These are phyloP conservation scores for Neurospora sp. DNA, from an alignment of 495 filamentous ascomycete species.

Conservation along the genomic window DNA sequence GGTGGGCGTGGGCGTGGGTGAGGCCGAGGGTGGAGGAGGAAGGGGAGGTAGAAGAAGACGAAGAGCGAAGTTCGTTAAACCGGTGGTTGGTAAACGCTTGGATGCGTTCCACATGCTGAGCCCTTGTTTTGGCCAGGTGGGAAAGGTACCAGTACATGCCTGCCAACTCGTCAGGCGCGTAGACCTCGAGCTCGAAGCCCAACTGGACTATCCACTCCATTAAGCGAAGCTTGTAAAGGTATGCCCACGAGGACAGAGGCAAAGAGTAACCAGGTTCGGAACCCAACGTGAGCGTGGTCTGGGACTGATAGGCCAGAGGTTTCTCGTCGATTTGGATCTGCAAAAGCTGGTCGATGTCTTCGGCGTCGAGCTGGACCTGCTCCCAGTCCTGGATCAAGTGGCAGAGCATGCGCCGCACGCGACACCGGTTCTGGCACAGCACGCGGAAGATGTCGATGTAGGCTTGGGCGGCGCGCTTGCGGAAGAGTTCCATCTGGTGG, in stretches of 20 bases:
- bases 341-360: constrained; percentile 66
- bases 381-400: constrained; percentile 81
- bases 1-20: no score
- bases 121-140: constrained; percentile 43
- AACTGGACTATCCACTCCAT: constrained; percentile 85
- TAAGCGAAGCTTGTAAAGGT: constrained; percentile 75
- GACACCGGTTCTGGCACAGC: constrained; percentile 81
- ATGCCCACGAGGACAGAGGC: constrained; percentile 79
- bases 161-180: constrained; percentile 74
- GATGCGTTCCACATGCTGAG: constrained; percentile 59
- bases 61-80: constrained; percentile 19
- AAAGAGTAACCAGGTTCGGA: constrained; percentile 36
- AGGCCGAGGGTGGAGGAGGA: not conserved
- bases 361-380: constrained; percentile 70
- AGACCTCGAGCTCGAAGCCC: constrained; percentile 91
- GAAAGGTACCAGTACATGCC: constrained; percentile 84
- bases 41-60: not conserved
- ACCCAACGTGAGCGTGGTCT: constrained; percentile 16
- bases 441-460: constrained; percentile 75
- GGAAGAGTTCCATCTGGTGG: constrained; percentile 69
- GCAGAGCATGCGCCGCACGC: constrained; percentile 71
- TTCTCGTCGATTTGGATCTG: constrained; percentile 52
- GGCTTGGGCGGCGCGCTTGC: constrained; percentile 59
- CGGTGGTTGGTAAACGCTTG: constrained; percentile 44
- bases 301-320: constrained; percentile 30